A percentile compares a stretch with the other conserved stretches of the same genome.
phyloP scores from a whole-genome alignment of 805 yeast genomes.

The Blastobotrys terrestris region DNA sequence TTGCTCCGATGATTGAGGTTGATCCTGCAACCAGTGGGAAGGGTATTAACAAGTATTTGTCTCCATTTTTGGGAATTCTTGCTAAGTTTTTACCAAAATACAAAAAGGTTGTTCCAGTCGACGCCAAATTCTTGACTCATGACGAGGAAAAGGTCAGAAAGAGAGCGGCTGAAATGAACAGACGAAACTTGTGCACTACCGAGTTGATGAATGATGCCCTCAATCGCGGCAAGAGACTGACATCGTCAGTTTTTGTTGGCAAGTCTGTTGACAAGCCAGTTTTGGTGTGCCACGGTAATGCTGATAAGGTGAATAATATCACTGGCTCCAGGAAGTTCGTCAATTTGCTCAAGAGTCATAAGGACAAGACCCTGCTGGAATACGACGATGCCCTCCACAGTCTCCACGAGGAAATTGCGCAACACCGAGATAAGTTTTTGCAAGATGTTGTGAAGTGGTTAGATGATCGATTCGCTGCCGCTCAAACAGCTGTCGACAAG shows the following conservation, averaged over 20 bases:
- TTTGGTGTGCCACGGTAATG: slow-evolving; percentile 29
- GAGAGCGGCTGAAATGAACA: slow-evolving; percentile 24
- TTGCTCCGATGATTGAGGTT: slow-evolving; percentile 29
- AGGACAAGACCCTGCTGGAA: slow-evolving; percentile 19
- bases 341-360: slow-evolving; percentile 14
- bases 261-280: slow-evolving; percentile 31
- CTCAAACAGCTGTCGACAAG: neutral
- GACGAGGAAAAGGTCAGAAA: slow-evolving; percentile 22
- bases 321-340: slow-evolving; percentile 20
- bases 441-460: slow-evolving; percentile 19
- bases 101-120: slow-evolving; percentile 21
- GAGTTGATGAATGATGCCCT: slow-evolving; percentile 30
- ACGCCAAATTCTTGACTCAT: slow-evolving; percentile 24
- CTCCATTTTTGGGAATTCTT: slow-evolving; percentile 22
- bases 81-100: slow-evolving; percentile 25
- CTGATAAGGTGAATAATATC: slow-evolving; percentile 17
- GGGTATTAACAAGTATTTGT: slow-evolving; percentile 24
- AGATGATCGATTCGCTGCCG: slow-evolving; percentile 7
- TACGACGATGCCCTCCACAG: slow-evolving; percentile 23
- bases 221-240: slow-evolving; percentile 30
- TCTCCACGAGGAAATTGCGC: slow-evolving; percentile 10
- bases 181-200: slow-evolving; percentile 26
- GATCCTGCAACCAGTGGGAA: slow-evolving; percentile 10
- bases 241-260: slow-evolving; percentile 24
- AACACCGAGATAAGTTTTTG: slow-evolving; percentile 11